These are phyloP conservation scores for Iberis pinnata DNA, from an alignment of 345 rosid genomes.

Conservation along the genomic window DNA sequence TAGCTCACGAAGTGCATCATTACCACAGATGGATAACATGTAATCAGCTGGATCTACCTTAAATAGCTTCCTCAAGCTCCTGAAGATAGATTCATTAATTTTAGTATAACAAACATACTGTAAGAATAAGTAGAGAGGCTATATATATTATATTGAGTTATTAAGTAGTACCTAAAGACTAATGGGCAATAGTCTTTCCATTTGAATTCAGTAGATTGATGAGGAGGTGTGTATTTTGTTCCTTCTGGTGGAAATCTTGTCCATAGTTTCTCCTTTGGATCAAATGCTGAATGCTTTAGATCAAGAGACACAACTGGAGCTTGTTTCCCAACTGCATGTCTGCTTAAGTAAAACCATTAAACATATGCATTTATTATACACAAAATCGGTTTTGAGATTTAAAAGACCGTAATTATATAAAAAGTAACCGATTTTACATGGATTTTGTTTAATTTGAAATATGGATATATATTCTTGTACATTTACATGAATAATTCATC, in stretches of 20 bases:
- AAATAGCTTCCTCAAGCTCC: constrained; percentile 83
- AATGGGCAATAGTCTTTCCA: constrained; percentile 97
- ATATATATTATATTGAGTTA: background rate
- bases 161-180: constrained; percentile 62
- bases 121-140: background rate
- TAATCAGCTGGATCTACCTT: constrained; percentile 94
- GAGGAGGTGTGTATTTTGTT: constrained; percentile 84
- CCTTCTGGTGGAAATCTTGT: constrained; percentile 91
- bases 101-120: background rate
- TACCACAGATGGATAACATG: constrained; percentile 91
- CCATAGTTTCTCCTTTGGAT: constrained; percentile 90
- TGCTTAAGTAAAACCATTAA: constrained; percentile 10
- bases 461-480: no score
- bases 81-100: constrained; percentile 29
- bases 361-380: background rate
- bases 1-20: constrained; percentile 85
- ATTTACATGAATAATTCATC: no score
- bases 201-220: constrained; percentile 70
- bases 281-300: constrained; percentile 81
- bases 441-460: no score
- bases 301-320: constrained; percentile 66
- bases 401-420: no score
- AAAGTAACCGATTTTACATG: no score
- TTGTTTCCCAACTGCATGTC: constrained; percentile 84
- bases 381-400: no score